phyloP scores from a whole-genome alignment of 1,139 yeast genomes.

The Candida mesenterica region DNA sequence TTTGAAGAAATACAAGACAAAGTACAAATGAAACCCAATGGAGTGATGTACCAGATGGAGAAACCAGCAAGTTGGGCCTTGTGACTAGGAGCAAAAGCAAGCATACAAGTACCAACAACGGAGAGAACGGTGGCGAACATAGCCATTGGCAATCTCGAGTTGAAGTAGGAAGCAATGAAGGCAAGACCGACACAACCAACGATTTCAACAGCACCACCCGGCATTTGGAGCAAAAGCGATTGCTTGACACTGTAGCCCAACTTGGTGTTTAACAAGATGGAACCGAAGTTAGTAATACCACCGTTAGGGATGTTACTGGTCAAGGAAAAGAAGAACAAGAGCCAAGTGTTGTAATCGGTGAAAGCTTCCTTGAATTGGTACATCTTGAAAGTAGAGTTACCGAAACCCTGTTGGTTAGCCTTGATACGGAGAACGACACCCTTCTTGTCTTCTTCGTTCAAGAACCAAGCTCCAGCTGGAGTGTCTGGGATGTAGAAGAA shows the following conservation, averaged over 20 bases:
- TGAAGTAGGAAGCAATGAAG: constrained; percentile 9
- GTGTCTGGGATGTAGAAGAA: constrained; percentile 50
- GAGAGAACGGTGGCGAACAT: constrained; percentile 36
- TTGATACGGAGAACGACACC: constrained; percentile 35
- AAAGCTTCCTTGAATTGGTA: constrained; percentile 58
- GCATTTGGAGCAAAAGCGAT: constrained; percentile 37
- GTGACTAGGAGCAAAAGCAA: constrained; percentile 40
- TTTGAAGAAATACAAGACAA: constrained; percentile 53
- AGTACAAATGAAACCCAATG: constrained; percentile 47
- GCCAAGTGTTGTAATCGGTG: constrained; percentile 41
- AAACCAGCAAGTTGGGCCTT: constrained; percentile 13
- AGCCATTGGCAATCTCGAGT: constrained; percentile 40
- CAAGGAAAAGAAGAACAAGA: constrained; percentile 40
- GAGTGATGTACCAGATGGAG: constrained; percentile 20
- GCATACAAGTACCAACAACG: constrained; percentile 42
- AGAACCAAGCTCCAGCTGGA: constrained; percentile 51
- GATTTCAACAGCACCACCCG: constrained; percentile 40
- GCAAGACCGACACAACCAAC: constrained; percentile 38
- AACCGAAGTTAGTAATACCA: constrained; percentile 49
- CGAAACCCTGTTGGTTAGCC: constrained; percentile 53
- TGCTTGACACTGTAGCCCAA: constrained; percentile 42
- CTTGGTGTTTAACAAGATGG: constrained; percentile 43
- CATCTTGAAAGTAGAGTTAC: constrained; percentile 51
- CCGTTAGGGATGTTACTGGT: constrained; percentile 52
- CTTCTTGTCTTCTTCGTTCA: constrained; percentile 41